phyloP scores from a whole-genome alignment of 2,329 filamentous ascomycete species.

The Waltergamsia citrina region DNA sequence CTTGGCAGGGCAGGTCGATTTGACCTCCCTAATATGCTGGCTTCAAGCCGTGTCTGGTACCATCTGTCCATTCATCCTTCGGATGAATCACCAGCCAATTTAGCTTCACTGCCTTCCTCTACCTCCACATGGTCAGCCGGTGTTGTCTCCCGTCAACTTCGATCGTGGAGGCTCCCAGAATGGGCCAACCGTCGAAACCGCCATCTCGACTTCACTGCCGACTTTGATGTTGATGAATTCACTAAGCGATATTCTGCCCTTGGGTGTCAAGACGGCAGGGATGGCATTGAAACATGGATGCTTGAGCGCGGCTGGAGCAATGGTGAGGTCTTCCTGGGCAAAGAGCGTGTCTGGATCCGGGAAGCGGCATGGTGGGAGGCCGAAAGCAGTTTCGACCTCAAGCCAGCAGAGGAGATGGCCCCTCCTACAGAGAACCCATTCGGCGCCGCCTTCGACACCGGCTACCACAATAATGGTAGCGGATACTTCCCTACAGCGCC shows the following conservation, averaged over 20 bases:
- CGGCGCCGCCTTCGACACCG: conserved; percentile 49
- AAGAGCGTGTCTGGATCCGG: conserved; percentile 90
- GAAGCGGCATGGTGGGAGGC: conserved; percentile 97
- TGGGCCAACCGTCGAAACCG: conserved; percentile 94
- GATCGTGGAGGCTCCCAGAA: conserved; percentile 87
- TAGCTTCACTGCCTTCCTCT: conserved; percentile 62
- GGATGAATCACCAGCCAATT: conserved; percentile 67
- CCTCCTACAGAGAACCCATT: conserved; percentile 41
- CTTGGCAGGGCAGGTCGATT: conserved; percentile 71
- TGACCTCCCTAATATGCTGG: conserved; percentile 64
- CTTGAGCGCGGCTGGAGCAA: conserved; percentile 97
- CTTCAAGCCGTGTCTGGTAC: conserved; percentile 88
- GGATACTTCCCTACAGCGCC: conserved; percentile 60
- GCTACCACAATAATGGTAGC: conserved; percentile 51
- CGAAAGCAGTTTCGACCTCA: conserved; percentile 89
- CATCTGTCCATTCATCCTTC: conserved; percentile 88
- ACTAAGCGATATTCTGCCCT: conserved; percentile 70
- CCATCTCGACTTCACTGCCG: conserved; percentile 87
- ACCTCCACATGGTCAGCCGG: conserved; percentile 91
- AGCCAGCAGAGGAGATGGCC: conserved; percentile 40
- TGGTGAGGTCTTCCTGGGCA: conserved; percentile 84
- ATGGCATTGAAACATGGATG: conserved; percentile 90
- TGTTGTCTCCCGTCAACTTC: conserved; percentile 82
- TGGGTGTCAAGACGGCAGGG: conserved; percentile 81
- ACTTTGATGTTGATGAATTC: conserved; percentile 94